Percentiles rank a stretch among this genome's conserved stretches.
These are phyloP conservation scores for Colletotrichum sp. DNA, from an alignment of 2,329 filamentous ascomycete genomes.

Conservation along the genomic window DNA sequence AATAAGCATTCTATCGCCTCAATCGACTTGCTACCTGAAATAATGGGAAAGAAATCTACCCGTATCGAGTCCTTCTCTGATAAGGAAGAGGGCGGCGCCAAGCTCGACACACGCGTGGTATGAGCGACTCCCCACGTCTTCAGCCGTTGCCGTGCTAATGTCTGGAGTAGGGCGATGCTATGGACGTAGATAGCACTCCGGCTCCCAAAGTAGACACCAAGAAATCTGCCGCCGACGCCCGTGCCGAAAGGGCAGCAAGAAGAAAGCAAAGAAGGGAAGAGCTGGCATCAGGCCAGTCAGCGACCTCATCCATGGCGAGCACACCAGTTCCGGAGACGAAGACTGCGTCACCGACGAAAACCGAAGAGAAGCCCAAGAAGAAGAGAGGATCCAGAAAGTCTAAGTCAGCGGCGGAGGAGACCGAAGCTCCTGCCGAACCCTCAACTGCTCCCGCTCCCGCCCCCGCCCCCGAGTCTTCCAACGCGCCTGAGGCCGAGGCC, in stretches of 20 bases:
- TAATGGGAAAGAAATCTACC: constrained; percentile 5
- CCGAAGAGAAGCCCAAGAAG: constrained; percentile 9
- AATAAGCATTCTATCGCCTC: neutral
- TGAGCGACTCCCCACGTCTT: neutral
- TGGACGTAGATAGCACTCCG: constrained; percentile 12
- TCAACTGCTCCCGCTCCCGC: neutral
- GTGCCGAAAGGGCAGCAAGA: constrained; percentile 14
- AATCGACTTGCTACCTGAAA: neutral
- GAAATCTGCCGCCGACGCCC: constrained; percentile 5
- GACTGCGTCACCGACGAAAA: constrained; percentile 2
- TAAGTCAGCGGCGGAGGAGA: constrained; percentile 7
- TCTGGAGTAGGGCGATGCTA: constrained; percentile 1
- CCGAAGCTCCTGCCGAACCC: neutral
- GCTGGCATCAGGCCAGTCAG: neutral
- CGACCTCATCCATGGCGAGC: constrained; percentile 2
- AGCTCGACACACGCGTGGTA: constrained; percentile 10
- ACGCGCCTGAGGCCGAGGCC: neutral
- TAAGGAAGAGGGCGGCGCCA: constrained; percentile 13
- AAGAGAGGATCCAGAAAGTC: constrained; percentile 8
- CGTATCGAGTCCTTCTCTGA: constrained; percentile 6
- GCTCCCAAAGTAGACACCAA: constrained; percentile 1
- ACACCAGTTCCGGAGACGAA: constrained; percentile 12
- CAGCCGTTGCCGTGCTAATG: neutral
- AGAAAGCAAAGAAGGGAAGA: constrained; percentile 15
- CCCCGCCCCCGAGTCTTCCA: neutral